Base-by-base conservation (phyloP, 306 rosid genomes). In the Canavalia ensiformis region DNA sequence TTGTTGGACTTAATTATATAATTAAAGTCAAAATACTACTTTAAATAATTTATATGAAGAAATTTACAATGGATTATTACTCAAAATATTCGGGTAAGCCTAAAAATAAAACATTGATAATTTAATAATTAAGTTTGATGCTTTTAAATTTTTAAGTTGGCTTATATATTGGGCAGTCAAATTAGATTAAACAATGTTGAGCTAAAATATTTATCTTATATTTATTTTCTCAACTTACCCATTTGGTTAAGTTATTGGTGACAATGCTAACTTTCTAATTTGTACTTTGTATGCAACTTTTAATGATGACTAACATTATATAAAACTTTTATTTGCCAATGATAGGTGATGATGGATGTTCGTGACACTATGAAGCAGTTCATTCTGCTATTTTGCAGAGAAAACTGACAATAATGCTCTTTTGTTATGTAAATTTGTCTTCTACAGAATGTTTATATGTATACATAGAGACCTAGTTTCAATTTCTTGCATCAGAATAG, bases 391-490 rank as follows among this genome's bases (percentile, higher is more conserved):
- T 57, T 83, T 64, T 34, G 80, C 64, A 7, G 84, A 81, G 68
- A 34, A 73, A 68, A 58, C 55, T 58, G 78, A 68, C 54, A 44
- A 41, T 34, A 41, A 6, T 30, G 13, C 13, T 52, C 70, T 59
- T 58, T 10, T 13, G 10, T 74, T 67, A 25, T 74, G 79, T 76
- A 75, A 41, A 84, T 84, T 75, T 80, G 58, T 80, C 52, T 74
- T 58, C 60, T 33, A 56, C 4, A 68, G 4, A 68, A 58, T 68
- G 81, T 60, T 75, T 25, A 84, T 84, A 59, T 47, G 58, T 8
- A 67, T 74, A 67, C 62, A 58, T 28, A 62, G 65, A 25, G 64
- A 51, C 81, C 62, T 67, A 18, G 49, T 70, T 45, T 71, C 51
- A 59, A 31, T 74, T 68, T 80, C 18, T 52, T 73, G 60, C 51